These are phyloP conservation scores for Murraya koenigii DNA, from an alignment of 345 rosid genomes.

Conservation along the genomic window DNA sequence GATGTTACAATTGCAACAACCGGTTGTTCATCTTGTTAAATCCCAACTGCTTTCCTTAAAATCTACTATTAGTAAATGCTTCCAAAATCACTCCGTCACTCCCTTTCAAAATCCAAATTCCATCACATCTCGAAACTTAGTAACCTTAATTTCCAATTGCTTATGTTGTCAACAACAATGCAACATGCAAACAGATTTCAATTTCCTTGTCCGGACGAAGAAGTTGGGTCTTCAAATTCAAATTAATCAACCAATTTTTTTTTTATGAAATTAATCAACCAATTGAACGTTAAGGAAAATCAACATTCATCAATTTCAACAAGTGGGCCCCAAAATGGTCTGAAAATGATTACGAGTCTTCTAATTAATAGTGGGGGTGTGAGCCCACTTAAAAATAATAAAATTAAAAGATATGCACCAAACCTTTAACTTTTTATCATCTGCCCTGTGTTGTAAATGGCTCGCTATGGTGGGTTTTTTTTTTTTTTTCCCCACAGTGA, in stretches of 20 bases:
- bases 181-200: neutral
- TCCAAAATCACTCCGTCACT: neutral
- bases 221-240: constrained; percentile 15
- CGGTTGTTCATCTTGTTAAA: constrained; percentile 34
- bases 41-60: constrained; percentile 17
- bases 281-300: constrained; percentile 9
- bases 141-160: neutral
- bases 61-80: neutral
- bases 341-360: constrained; percentile 16
- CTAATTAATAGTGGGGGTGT: neutral
- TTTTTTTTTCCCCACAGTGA: constrained; percentile 8
- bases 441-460: neutral
- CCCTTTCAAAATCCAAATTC: neutral
- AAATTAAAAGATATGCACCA: constrained; percentile 8
- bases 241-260: constrained; percentile 14
- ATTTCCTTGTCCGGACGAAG: neutral
- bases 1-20: constrained; percentile 27
- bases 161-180: neutral
- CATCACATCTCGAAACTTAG: neutral
- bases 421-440: neutral
- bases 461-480: neutral
- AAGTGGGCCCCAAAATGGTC: constrained; percentile 12
- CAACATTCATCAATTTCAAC: neutral
- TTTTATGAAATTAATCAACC: constrained; percentile 17
- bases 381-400: constrained; percentile 21